A percentile compares a stretch with the other conserved stretches of the same genome.
Evolutionary conservation across 164 flowering plant genomes (phyloP).

Genomic region (Magnolia kwangsiensis): DNA sequence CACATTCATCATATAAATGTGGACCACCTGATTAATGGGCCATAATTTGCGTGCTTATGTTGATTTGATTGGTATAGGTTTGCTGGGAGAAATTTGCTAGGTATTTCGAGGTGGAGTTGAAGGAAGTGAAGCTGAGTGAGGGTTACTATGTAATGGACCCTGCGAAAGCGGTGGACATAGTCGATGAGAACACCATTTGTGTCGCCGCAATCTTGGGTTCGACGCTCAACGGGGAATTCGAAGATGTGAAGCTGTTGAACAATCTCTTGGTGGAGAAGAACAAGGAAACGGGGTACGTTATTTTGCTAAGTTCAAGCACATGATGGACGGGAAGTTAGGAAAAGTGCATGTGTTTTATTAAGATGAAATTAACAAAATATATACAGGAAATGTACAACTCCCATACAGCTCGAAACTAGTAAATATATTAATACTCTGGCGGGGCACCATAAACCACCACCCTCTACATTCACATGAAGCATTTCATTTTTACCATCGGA

Average conservation of each 20-base stretch:
- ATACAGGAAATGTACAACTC: too few relatives aligned
- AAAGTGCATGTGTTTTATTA: too few relatives aligned
- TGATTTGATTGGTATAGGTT: conserved; percentile 20
- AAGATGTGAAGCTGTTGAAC: conserved; percentile 43
- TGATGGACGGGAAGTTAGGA: background rate
- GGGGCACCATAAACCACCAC: too few relatives aligned
- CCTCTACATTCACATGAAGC: too few relatives aligned
- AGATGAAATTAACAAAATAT: too few relatives aligned
- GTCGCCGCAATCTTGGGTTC: conserved; percentile 48
- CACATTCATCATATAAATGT: too few relatives aligned
- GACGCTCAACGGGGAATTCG: conserved; percentile 46
- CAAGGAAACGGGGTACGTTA: conserved; percentile 35
- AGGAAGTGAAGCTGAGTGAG: conserved; percentile 40
- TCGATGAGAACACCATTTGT: conserved; percentile 48
- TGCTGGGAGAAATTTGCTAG: conserved; percentile 51
- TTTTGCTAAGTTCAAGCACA: background rate
- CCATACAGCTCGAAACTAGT: too few relatives aligned
- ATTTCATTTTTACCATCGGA: too few relatives aligned
- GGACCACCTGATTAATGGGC: too few relatives aligned
- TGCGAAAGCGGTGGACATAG: conserved; percentile 38
- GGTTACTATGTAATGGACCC: conserved; percentile 51
- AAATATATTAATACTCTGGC: too few relatives aligned
- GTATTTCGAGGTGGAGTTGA: conserved; percentile 44
- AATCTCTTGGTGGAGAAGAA: conserved; percentile 36
- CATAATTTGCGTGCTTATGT: background rate